phyloP scores from a whole-genome alignment of 768 basidiomycete genomes.

The Russula sp. region DNA sequence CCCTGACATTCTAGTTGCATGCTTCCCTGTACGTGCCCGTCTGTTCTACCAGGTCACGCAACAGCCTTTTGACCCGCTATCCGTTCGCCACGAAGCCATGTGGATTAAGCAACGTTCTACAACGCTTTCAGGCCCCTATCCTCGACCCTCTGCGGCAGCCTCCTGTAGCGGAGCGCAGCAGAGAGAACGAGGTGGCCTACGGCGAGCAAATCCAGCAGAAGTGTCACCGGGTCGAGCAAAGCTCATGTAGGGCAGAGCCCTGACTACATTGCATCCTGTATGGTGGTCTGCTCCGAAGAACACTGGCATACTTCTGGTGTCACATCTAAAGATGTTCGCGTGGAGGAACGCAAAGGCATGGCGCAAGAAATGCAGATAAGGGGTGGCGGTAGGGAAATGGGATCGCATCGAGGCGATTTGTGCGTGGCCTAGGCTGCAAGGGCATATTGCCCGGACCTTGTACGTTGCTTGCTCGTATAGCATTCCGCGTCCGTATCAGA shows the following conservation, averaged over 20 bases:
- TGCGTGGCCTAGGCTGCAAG: not conserved
- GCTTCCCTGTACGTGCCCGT: slow-evolving; percentile 18
- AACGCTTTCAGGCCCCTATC: slow-evolving; percentile 22
- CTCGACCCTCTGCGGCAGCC: slow-evolving; percentile 3
- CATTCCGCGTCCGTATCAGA: slow-evolving; percentile 5
- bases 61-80: slow-evolving; percentile 8
- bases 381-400: no score
- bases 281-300: slow-evolving; percentile 18
- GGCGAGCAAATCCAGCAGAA: slow-evolving; percentile 23
- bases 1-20: slow-evolving; percentile 1
- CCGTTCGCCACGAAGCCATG: slow-evolving; percentile 16
- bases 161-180: slow-evolving; percentile 10
- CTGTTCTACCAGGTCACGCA: slow-evolving; percentile 1
- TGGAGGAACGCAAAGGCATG: slow-evolving; percentile 3
- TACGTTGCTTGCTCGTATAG: slow-evolving; percentile 11
- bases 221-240: slow-evolving; percentile 22
- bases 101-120: slow-evolving; percentile 19
- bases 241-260: slow-evolving; percentile 17
- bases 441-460: not conserved
- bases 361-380: slow-evolving; percentile 5
- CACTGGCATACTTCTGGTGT: slow-evolving; percentile 4
- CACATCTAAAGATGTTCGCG: not conserved
- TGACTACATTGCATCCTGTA: slow-evolving; percentile 17
- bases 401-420: no score
- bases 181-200: slow-evolving; percentile 12